A percentile compares a stretch with the other conserved stretches of the same genome.
These are phyloP conservation scores for Neodidymelliopsis sp. DNA, from an alignment of 2,329 filamentous ascomycete species.

Conservation along the genomic window DNA sequence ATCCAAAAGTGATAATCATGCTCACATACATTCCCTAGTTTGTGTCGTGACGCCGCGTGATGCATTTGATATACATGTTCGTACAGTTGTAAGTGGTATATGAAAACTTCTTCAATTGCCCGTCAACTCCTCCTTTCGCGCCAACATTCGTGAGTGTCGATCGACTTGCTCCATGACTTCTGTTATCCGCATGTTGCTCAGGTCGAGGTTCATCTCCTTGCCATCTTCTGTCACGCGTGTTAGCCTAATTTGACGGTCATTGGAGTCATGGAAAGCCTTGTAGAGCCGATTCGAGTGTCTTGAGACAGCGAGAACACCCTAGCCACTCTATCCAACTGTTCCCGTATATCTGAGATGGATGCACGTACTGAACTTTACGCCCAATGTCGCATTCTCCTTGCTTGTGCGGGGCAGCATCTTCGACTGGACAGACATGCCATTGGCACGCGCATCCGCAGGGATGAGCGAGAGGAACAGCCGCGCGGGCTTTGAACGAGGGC, in stretches of 20 bases:
- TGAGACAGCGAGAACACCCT: too few relatives aligned
- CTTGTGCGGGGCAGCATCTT: constrained; percentile 76
- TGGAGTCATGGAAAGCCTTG: too few relatives aligned
- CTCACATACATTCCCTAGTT: constrained; percentile 12
- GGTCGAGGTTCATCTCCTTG: constrained; percentile 84
- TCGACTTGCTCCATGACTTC: constrained; percentile 89
- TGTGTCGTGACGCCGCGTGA: constrained; percentile 37
- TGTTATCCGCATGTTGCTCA: constrained; percentile 82
- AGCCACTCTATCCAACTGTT: too few relatives aligned
- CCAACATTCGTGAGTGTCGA: constrained; percentile 81
- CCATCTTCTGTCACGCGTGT: constrained; percentile 75
- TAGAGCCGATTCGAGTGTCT: too few relatives aligned
- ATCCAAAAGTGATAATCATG: constrained; percentile 24
- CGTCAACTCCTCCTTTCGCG: constrained; percentile 81
- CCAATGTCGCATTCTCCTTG: constrained; percentile 71
- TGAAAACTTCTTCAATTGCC: constrained; percentile 42
- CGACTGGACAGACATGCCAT: constrained; percentile 78
- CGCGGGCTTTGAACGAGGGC: constrained; percentile 77
- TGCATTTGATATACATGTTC: constrained; percentile 26
- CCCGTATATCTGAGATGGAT: neutral
- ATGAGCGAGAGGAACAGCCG: constrained; percentile 87
- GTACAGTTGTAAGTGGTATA: constrained; percentile 13
- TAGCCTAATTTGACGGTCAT: constrained; percentile 23
- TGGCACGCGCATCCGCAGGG: constrained; percentile 76
- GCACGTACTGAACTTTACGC: constrained; percentile 82